A percentile compares a stretch with the other conserved stretches of the same genome.
Conservation (phyloP, 2,329 filamentous ascomycete species). For the Ophiostoma sp. region DNA sequence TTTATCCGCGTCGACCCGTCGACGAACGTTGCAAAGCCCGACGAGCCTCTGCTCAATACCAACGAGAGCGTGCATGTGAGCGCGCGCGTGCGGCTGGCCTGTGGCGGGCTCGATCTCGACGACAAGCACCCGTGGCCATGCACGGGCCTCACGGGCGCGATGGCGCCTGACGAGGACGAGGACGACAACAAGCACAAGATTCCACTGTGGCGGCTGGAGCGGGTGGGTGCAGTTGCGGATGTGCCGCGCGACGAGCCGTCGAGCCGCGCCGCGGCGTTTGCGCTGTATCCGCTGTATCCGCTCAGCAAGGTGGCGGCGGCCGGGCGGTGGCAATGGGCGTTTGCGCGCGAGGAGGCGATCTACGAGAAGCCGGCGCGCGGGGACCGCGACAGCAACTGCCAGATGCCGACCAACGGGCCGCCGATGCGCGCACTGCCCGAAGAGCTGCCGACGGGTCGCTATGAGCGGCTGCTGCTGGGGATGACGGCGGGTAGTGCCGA, state of each 20-base stretch:
- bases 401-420: conserved; percentile 6
- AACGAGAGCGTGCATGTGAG: conserved; percentile 36
- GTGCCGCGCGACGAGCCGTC: neutral
- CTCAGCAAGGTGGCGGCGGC: conserved; percentile 29
- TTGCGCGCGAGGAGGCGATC: conserved; percentile 23
- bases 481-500: conserved; percentile 24
- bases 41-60: conserved; percentile 35
- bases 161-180: conserved; percentile 10
- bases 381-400: conserved; percentile 18
- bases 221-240: conserved; percentile 17
- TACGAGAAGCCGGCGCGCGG: conserved; percentile 12
- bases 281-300: neutral
- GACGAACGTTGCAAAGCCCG: conserved; percentile 34
- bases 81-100: conserved; percentile 31
- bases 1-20: conserved; percentile 36
- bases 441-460: conserved; percentile 34
- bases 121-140: conserved; percentile 34
- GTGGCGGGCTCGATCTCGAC: conserved; percentile 33
- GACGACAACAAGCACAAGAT: conserved; percentile 4
- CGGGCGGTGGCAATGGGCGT: conserved; percentile 33
- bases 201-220: conserved; percentile 30
- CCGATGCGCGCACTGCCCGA: conserved; percentile 29
- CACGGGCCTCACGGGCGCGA: conserved; percentile 27
- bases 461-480: conserved; percentile 30
- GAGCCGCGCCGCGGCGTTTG: conserved; percentile 17